phyloP scores from a whole-genome alignment of 805 yeast species.

The Starmerella vitae region DNA sequence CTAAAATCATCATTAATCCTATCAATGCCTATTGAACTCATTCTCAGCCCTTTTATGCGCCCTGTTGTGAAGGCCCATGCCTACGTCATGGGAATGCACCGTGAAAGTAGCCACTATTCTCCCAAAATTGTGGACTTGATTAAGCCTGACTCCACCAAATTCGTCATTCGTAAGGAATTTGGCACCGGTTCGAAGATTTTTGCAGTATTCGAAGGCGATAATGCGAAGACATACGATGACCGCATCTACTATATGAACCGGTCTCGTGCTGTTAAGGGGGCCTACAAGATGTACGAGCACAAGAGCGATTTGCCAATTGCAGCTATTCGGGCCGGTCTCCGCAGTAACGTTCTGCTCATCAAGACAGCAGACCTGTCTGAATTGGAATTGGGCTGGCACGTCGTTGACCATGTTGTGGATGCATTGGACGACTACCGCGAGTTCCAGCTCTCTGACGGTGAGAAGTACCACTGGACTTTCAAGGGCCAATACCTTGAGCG shows the following conservation, averaged over 20 bases:
- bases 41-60: conserved; percentile 46
- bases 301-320: conserved; percentile 48
- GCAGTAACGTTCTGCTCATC: conserved; percentile 45
- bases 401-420: conserved; percentile 45
- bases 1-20: too few species aligned
- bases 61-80: conserved; percentile 46
- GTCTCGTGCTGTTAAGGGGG: conserved; percentile 56
- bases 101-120: conserved; percentile 42
- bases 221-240: conserved; percentile 25
- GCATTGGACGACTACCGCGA: conserved; percentile 47
- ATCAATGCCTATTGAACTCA: conserved; percentile 50
- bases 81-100: conserved; percentile 40
- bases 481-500: conserved; percentile 45
- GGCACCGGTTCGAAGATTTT: conserved; percentile 48
- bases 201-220: conserved; percentile 37
- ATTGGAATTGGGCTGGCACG: conserved; percentile 52
- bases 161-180: conserved; percentile 41
- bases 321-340: conserved; percentile 44
- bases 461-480: conserved; percentile 52
- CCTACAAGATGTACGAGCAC: conserved; percentile 40
- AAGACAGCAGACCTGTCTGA: conserved; percentile 36
- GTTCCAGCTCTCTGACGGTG: conserved; percentile 48
- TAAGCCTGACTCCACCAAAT: conserved; percentile 26
- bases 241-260: conserved; percentile 42
- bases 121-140: conserved; percentile 39